Base-by-base conservation (phyloP, 1,139 yeast species). In the Geotrichum fermentans region DNA sequence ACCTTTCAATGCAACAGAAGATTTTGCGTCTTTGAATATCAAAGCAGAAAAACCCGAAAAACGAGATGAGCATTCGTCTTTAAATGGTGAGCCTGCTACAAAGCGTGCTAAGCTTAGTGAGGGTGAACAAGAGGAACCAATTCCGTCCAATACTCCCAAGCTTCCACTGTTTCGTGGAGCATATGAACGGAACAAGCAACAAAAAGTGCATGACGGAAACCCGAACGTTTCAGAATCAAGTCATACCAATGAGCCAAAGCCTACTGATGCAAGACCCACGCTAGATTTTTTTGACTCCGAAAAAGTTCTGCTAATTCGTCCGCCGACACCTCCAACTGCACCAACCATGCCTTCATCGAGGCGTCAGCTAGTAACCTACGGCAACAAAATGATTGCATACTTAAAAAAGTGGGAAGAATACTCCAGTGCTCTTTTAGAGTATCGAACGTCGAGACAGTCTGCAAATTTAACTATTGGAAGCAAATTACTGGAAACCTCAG, bases 341-440 rank as follows among this genome's bases (percentile, higher is more conserved):
- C 40, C 40, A 10, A 2, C 16, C 11, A 17, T 14, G 18, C 40
- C 40, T 11, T 8, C 18, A 2, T 13, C 14, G 20, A 14, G 18
- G 11, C 34, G 3, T 51, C 49, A 38, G 29, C 56, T 24, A 36
- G 18, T 8, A 38, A 30, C n/a, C 49, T 50, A 26, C 28, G 45
- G 44, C 49, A 40, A 37, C 40, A 35, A 21, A 24, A 47, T 60
- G 38, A 47, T 40, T 4, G 49, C 36, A 14, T 68, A 68, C 50
- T 53, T 63, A 40, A 36, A 37, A 11, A 43, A 45, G 14, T 64
- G 65, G 57, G 54, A 55, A 32, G 54, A 56, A 7, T 67, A 65
- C 48, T 52, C 60, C 30, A 38, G 48, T 13, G 51, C 51, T 36
- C 56, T 68, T 56, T 52, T 56, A 4, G 46, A 52, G 4, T 68